These are phyloP conservation scores for Vaccinium myrtillus DNA, from an alignment of 148 eudicot species.

Conservation along the genomic window DNA sequence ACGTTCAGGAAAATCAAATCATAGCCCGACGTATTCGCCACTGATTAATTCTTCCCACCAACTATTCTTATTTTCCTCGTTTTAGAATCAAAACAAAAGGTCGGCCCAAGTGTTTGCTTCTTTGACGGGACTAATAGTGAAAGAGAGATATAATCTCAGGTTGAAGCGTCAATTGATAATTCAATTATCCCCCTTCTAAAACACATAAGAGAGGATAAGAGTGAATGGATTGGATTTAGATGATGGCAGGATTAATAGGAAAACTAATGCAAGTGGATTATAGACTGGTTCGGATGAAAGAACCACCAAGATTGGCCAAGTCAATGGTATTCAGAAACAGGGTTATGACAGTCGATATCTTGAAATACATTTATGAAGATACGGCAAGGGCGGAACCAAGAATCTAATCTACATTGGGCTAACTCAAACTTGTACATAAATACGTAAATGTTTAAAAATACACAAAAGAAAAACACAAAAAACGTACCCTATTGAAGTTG, in stretches of 20 bases:
- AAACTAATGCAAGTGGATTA: neutral
- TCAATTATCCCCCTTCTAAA: no score
- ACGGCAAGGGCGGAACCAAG: no score
- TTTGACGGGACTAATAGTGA: neutral
- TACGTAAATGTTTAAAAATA: no score
- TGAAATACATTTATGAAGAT: no score
- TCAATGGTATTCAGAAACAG: neutral
- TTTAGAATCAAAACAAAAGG: neutral
- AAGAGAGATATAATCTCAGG: neutral
- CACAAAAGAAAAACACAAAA: no score
- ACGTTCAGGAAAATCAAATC: neutral
- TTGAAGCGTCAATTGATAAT: neutral
- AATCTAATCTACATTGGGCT: no score
- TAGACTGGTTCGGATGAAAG: neutral
- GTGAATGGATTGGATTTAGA: neutral
- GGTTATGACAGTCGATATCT: neutral
- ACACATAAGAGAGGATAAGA: neutral
- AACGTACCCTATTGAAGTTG: no score
- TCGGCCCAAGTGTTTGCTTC: neutral
- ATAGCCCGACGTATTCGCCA: conserved; percentile 5
- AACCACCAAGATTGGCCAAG: neutral
- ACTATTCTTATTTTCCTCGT: neutral
- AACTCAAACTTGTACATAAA: no score
- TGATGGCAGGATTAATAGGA: neutral
- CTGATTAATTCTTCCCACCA: conserved; percentile 1